Base-by-base conservation (phyloP, 2,329 filamentous ascomycete genomes). In the Aspergillus jensenii region DNA sequence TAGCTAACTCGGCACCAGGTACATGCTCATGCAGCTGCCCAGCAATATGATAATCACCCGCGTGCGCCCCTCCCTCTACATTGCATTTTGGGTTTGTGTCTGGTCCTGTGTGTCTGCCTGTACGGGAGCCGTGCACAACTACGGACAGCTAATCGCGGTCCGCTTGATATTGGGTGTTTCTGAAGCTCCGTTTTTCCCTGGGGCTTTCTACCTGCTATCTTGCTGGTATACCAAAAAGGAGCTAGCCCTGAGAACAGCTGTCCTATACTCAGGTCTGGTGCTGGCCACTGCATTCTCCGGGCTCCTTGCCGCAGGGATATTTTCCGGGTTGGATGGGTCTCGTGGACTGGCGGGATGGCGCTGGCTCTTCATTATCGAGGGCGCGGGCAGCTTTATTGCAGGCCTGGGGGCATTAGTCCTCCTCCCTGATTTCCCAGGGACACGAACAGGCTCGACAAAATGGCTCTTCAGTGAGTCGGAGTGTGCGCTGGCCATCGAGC, bases 81-180 rank as follows among this genome's bases (percentile, higher is more conserved):
- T 83, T n/a, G 79, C 79, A 0, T 66, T 65, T 12, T 79, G 80
- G 41, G 86, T 86, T 81, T 63, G 82, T 41, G 62, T 84, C 12
- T 87, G 84, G 84, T 84, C 84, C 21, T 67, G 84, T 19, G 78
- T 87, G 48, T 85, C 82, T 3, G 85, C 81, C 0, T 72, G 83
- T 6, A 83, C 79, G 0, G 84, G 83, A 15, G 73, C 76, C 21
- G 80, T 78, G 0, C 69, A 77, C 15, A 81, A 77, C 67, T 87
- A 84, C 60, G 74, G 74, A 6, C 81, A 80, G 61, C 80, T 87
- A 74, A 77, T 87, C 1, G 65, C 76, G 14, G 75, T 73, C 49
- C 82, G 85, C 3, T 86, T 87, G 71, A 82, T 85, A 63, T 70
- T 87, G 0, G 85, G 85, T 3, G 84, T 87, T 60, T 72, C 87